Base-by-base conservation (phyloP, 2,329 filamentous ascomycete genomes). In the Cladophialophora bantiana region DNA sequence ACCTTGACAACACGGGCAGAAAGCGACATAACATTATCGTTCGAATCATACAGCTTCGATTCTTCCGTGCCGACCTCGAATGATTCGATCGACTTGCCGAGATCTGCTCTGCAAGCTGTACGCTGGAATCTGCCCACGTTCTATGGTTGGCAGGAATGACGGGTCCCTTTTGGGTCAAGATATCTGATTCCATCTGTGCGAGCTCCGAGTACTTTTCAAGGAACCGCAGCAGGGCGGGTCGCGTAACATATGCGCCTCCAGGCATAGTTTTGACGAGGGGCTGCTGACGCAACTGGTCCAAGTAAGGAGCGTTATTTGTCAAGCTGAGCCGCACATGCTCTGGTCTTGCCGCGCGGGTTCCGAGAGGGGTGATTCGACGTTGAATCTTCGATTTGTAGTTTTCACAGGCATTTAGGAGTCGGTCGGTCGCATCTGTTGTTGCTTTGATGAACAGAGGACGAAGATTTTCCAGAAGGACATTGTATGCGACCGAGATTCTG, bases 41-140 rank as follows among this genome's bases (percentile, higher is more conserved):
- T 1, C 91, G 78, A 0, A 90, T 74, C 70, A 85, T 81, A 0
- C 76, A 65, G 34, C 86, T 88, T 69, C 81, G 83, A 31, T n/a
- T 84, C 80, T 57, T 85, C 83, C 0, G 82, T 78, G 64, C 84
- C 80, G 3, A 71, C 66, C 0, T 80, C 70, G 67, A 85, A 87
- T 0, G 75, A 71, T 0, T 77, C 69, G 0, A 73, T 68, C 2
- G 80, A 77, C 1, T 68, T 59, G 0, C 72, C 42, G 0, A 83
- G 66, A 66, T 53, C 20, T 31, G n/a, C n/a, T 57, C 35, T 36
- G 60, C 38, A 60, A 62, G 36, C 32, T 50, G 26, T 12, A 50
- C 36, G 26, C 35, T 10, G 12, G 15, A 45, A 10, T 38, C 45
- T 38, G 34, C 31, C 36, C 62, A 60, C 9, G 45, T 54, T 50